phyloP scores from a whole-genome alignment of 305 asterid genomes.

The Solanum hybrid region DNA sequence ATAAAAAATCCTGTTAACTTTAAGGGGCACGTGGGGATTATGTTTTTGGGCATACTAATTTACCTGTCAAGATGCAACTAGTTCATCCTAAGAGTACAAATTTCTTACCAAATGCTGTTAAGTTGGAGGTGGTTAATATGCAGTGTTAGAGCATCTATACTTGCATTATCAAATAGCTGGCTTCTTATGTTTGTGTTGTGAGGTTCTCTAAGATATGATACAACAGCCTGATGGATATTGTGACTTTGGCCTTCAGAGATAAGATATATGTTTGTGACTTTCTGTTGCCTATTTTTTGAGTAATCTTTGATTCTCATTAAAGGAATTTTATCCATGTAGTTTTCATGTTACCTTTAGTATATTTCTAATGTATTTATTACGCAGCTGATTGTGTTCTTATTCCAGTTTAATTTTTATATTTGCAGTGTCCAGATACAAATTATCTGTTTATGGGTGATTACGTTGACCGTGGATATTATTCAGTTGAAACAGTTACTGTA shows the following conservation, averaged over 20 bases:
- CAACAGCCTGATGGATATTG: neutral
- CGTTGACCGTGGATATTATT: conserved; percentile 75
- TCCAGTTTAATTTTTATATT: conserved; percentile 20
- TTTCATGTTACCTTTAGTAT: neutral
- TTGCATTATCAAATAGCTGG: neutral
- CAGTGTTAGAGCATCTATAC: neutral
- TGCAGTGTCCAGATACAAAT: conserved; percentile 79
- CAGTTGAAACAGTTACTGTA: conserved; percentile 72
- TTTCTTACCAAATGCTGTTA: neutral
- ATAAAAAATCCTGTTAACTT: neutral
- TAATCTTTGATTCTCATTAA: neutral
- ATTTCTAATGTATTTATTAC: neutral
- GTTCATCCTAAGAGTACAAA: neutral
- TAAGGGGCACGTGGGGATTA: neutral
- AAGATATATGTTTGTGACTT: neutral
- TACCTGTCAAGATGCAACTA: neutral
- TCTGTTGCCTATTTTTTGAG: neutral
- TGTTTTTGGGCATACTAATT: neutral
- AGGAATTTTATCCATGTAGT: neutral
- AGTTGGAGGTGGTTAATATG: neutral
- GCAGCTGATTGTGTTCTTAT: neutral
- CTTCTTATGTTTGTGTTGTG: neutral
- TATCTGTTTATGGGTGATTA: conserved; percentile 81
- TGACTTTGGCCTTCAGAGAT: neutral
- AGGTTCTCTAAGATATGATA: neutral